phyloP scores from a whole-genome alignment of 768 basidiomycete genomes.

The Arthromyces matolae region DNA sequence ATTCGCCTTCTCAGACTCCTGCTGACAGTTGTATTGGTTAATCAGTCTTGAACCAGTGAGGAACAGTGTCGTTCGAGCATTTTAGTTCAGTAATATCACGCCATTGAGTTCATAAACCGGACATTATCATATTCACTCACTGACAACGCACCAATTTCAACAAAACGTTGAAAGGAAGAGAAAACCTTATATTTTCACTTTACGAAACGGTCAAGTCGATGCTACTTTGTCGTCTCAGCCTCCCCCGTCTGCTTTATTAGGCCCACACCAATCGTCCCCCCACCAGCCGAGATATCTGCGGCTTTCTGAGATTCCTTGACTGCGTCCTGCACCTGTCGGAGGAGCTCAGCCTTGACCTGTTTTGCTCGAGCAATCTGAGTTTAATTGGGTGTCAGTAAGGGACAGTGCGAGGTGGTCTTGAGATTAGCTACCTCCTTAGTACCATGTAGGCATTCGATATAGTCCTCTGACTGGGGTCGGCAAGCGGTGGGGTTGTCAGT shows the following conservation, averaged over 20 bases:
- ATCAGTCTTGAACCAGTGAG: no score
- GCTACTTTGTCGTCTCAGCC: conserved; percentile 10
- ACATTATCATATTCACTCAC: no score
- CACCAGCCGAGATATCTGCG: conserved; percentile 68
- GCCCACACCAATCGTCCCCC: conserved; percentile 72
- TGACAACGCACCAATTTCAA: not conserved
- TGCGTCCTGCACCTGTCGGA: conserved; percentile 60
- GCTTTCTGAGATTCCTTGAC: conserved; percentile 68
- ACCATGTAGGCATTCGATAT: conserved; percentile 88
- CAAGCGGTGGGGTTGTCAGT: conserved; percentile 77
- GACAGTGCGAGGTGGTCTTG: not conserved
- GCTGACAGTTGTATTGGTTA: not conserved
- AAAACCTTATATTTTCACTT: not conserved
- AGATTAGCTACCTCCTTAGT: conserved; percentile 74
- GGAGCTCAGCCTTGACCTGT: conserved; percentile 66
- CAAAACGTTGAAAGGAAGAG: not conserved
- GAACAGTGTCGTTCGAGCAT: no score
- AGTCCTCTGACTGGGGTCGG: conserved; percentile 71
- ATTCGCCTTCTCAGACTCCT: no score
- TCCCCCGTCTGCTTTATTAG: conserved; percentile 55
- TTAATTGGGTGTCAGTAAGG: not conserved
- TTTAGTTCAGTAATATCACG: no score
- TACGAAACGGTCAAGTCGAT: not conserved
- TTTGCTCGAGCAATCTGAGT: conserved; percentile 55
- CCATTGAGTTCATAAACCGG: no score